phyloP scores from a whole-genome alignment of 176 grass and related monocot species.

The Ampelocalamus luodianensis region DNA sequence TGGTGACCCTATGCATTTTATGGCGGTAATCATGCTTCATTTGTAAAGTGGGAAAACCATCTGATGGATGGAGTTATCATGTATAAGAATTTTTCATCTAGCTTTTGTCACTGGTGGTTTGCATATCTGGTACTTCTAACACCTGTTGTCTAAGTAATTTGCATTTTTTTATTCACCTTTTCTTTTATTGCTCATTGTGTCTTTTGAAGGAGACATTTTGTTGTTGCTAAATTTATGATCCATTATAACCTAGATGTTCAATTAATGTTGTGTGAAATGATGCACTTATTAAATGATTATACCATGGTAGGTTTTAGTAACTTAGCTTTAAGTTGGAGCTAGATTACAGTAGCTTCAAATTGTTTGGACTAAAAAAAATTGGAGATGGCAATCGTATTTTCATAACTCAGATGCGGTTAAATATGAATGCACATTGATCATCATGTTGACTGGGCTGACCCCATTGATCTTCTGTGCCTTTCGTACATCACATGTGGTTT shows the following conservation, averaged over 20 bases:
- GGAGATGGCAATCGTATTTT: neutral
- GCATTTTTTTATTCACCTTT: slow-evolving; percentile 5
- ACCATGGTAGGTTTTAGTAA: too few relatives aligned
- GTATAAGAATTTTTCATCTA: slow-evolving; percentile 20
- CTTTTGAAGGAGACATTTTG: neutral
- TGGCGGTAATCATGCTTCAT: neutral
- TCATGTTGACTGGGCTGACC: slow-evolving; percentile 2
- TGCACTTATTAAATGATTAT: slow-evolving; percentile 3
- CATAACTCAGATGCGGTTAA: slow-evolving; percentile 1
- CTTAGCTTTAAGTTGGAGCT: too few relatives aligned
- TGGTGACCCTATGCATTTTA: neutral
- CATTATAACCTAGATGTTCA: neutral
- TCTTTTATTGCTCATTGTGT: neutral
- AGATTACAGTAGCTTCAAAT: neutral
- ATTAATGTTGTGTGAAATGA: slow-evolving; percentile 16
- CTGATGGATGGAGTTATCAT: neutral
- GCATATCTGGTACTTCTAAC: neutral
- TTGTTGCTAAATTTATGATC: slow-evolving; percentile 20
- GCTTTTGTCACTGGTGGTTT: neutral
- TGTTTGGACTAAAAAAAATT: neutral
- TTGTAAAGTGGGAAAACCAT: neutral
- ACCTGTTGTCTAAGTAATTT: neutral
- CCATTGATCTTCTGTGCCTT: neutral
- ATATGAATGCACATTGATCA: neutral
- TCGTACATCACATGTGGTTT: slow-evolving; percentile 16